Percentiles rank a stretch among this genome's conserved stretches.
Conservation (phyloP, 2,329 filamentous ascomycete genomes). For the Colletotrichum sp. region DNA sequence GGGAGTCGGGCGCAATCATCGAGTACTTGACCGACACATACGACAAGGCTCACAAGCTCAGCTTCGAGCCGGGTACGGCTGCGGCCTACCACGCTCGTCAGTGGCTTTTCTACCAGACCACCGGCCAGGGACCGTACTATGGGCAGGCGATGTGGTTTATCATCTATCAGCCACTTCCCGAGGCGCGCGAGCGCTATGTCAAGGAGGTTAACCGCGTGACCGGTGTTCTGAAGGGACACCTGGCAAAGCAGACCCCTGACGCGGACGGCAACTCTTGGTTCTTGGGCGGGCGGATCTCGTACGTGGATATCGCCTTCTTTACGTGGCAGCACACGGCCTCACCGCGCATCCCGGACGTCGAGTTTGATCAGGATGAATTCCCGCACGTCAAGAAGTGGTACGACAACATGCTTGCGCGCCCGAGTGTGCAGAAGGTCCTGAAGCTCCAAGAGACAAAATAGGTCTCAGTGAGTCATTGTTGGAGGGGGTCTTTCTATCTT, state of each 20-base stretch:
- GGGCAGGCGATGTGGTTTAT: slow-evolving; percentile 38
- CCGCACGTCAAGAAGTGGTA: neutral
- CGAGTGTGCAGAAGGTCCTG: neutral
- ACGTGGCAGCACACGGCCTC: slow-evolving; percentile 17
- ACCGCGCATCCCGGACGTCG: neutral
- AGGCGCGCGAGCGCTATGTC: slow-evolving; percentile 32
- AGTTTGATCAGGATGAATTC: neutral
- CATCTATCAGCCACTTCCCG: slow-evolving; percentile 30
- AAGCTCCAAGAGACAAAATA: neutral
- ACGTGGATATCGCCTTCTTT: slow-evolving; percentile 30
- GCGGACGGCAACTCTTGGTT: slow-evolving; percentile 21
- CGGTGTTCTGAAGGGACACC: slow-evolving; percentile 28
- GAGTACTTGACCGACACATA: slow-evolving; percentile 28
- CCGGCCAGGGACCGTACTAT: slow-evolving; percentile 44
- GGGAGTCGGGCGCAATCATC: slow-evolving; percentile 28
- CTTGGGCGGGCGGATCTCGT: slow-evolving; percentile 26
- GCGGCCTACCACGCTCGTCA: slow-evolving; percentile 30
- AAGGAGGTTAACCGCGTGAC: slow-evolving; percentile 32
- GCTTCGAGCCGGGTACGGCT: slow-evolving; percentile 7
- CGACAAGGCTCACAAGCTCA: slow-evolving; percentile 20
- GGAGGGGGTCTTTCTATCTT: neutral
- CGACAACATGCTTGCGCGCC: neutral
- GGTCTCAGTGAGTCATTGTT: neutral
- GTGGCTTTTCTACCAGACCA: slow-evolving; percentile 42
- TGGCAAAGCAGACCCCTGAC: slow-evolving; percentile 23